phyloP scores from a whole-genome alignment of 768 basidiomycete genomes.

The Lactarius akahatsu region DNA sequence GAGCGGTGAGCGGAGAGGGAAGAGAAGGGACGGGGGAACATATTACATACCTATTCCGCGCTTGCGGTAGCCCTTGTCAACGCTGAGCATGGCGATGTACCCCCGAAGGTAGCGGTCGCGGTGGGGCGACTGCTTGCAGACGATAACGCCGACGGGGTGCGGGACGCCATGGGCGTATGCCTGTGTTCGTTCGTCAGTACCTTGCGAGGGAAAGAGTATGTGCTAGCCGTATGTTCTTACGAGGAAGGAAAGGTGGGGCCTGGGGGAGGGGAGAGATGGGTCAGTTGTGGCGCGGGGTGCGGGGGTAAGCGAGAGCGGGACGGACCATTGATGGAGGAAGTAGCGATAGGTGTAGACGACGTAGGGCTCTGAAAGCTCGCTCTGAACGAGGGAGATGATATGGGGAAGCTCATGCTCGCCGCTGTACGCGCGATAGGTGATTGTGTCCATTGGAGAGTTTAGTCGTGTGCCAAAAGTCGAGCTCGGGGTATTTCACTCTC shows the following conservation, averaged over 20 bases:
- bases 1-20: background rate
- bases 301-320: constrained; percentile 22
- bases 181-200: background rate
- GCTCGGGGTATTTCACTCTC: background rate
- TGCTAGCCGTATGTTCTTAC: constrained; percentile 38
- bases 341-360: constrained; percentile 96
- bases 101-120: constrained; percentile 74
- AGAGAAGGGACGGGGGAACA: constrained; percentile 25
- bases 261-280: constrained; percentile 36
- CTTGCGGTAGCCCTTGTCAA: constrained; percentile 85
- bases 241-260: constrained; percentile 89
- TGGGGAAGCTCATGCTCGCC: constrained; percentile 78
- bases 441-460: constrained; percentile 18
- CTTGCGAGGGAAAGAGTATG: background rate
- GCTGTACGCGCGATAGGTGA: constrained; percentile 63
- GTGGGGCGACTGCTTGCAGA: constrained; percentile 96
- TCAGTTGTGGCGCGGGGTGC: constrained; percentile 33
- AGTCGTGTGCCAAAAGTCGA: constrained; percentile 5
- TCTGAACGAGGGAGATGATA: constrained; percentile 86
- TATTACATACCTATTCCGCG: constrained; percentile 97
- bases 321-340: constrained; percentile 94
- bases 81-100: constrained; percentile 98
- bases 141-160: constrained; percentile 83
- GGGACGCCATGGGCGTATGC: constrained; percentile 20
- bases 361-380: constrained; percentile 93